phyloP scores from a whole-genome alignment of 805 yeast genomes.

The Metschnikowia noctiluminum region DNA sequence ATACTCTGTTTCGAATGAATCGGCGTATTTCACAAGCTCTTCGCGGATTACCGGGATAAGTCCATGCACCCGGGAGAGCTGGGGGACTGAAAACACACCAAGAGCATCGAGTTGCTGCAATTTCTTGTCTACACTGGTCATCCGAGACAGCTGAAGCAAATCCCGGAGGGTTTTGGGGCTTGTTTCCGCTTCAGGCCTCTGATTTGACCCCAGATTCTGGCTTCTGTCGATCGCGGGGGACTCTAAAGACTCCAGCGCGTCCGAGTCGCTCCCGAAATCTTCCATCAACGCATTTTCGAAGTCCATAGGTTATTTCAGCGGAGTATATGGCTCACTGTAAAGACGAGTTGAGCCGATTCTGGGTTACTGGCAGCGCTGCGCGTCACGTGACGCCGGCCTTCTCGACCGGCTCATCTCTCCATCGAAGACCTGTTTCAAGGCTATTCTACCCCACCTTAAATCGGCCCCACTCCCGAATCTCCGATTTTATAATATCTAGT shows the following conservation, averaged over 20 bases:
- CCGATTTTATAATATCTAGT: no score
- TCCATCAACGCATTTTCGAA: constrained; percentile 41
- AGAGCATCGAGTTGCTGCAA: constrained; percentile 22
- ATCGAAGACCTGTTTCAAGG: no score
- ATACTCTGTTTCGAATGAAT: constrained; percentile 27
- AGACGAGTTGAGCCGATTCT: no score
- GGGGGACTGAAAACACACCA: constrained; percentile 18
- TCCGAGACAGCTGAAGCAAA: constrained; percentile 14
- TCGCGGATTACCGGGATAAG: constrained; percentile 24
- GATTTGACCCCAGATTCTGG: not conserved
- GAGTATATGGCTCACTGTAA: no score
- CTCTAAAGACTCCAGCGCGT: constrained; percentile 1
- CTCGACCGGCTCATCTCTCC: no score
- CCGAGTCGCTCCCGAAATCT: constrained; percentile 37
- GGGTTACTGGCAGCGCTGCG: no score
- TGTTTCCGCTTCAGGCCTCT: not conserved
- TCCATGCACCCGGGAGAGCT: constrained; percentile 22
- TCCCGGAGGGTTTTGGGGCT: constrained; percentile 14
- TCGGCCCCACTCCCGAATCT: not conserved
- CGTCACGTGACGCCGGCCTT: not conserved
- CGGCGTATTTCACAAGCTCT: constrained; percentile 20
- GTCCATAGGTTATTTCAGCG: constrained; percentile 18
- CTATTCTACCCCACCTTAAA: no score
- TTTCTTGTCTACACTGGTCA: constrained; percentile 13
- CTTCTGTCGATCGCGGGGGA: not conserved